Percentiles rank a stretch among this genome's conserved stretches.
These are phyloP conservation scores for Cynanchum wilfordii DNA, from an alignment of 257 asterid species.

Conservation along the genomic window DNA sequence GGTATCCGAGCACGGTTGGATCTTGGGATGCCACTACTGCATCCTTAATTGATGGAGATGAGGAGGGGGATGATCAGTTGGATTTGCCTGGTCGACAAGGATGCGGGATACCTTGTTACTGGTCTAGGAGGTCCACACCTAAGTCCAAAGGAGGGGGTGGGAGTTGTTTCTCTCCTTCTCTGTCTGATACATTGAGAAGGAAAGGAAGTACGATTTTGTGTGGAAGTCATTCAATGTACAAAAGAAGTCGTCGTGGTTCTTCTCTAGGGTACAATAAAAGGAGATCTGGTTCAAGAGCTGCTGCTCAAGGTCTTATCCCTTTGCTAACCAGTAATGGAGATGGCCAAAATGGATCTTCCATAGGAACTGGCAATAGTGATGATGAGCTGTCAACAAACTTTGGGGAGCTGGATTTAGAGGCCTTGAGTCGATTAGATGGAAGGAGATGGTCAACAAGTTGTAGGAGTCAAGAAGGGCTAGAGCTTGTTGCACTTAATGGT, in stretches of 20 bases:
- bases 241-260: slow-evolving; percentile 46
- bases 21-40: slow-evolving; percentile 89
- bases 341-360: slow-evolving; percentile 50
- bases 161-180: slow-evolving; percentile 78
- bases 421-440: slow-evolving; percentile 71
- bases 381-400: slow-evolving; percentile 70
- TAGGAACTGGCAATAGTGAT: slow-evolving; percentile 56
- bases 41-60: slow-evolving; percentile 75
- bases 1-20: slow-evolving; percentile 67
- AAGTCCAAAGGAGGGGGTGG: slow-evolving; percentile 65
- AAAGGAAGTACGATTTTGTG: slow-evolving; percentile 73
- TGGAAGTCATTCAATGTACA: slow-evolving; percentile 49
- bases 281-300: slow-evolving; percentile 44
- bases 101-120: slow-evolving; percentile 92
- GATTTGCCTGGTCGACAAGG: slow-evolving; percentile 80
- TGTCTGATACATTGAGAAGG: slow-evolving; percentile 84
- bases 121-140: slow-evolving; percentile 94
- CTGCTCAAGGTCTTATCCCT: slow-evolving; percentile 58
- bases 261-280: slow-evolving; percentile 54
- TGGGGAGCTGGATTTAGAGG: slow-evolving; percentile 87
- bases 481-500: slow-evolving; percentile 42
- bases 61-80: slow-evolving; percentile 76
- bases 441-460: slow-evolving; percentile 86
- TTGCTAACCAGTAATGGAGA: slow-evolving; percentile 51
- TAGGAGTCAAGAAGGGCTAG: slow-evolving; percentile 70